phyloP scores from a whole-genome alignment of 768 basidiomycete genomes.

The Mycena kentingensis region DNA sequence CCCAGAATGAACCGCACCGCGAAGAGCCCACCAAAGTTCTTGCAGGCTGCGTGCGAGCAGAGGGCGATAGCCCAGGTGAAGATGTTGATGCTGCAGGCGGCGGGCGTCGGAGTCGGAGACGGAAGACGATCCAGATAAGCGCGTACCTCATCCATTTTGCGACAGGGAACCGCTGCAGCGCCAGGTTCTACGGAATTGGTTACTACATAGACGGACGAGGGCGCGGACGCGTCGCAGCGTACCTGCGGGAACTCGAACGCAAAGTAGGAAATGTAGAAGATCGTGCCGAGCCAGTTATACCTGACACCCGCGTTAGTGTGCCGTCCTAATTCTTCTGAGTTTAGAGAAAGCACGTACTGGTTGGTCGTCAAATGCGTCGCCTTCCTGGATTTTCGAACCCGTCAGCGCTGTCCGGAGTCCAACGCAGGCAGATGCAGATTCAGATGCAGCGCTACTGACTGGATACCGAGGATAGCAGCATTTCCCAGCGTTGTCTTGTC shows the following conservation, averaged over 20 bases:
- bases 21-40: constrained; percentile 67
- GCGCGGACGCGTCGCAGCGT: constrained; percentile 1
- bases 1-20: constrained; percentile 73
- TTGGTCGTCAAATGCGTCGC: constrained; percentile 64
- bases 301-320: constrained; percentile 31
- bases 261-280: constrained; percentile 76
- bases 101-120: background rate
- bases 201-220: background rate
- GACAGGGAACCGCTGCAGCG: constrained; percentile 71
- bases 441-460: constrained; percentile 33
- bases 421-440: constrained; percentile 16
- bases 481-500: constrained; percentile 70
- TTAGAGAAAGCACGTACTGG: constrained; percentile 45
- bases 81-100: constrained; percentile 59
- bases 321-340: background rate
- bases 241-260: constrained; percentile 63
- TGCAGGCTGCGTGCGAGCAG: constrained; percentile 61
- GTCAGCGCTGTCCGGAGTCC: too few species aligned
- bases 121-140: too few species aligned
- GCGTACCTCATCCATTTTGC: constrained; percentile 83
- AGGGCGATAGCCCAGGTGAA: constrained; percentile 71
- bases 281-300: constrained; percentile 76
- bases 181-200: constrained; percentile 60
- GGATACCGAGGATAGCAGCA: constrained; percentile 70
- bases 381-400: too few species aligned